Base-by-base conservation (phyloP, 208 protist genomes). In the Vickermania spadyakhi region DNA sequence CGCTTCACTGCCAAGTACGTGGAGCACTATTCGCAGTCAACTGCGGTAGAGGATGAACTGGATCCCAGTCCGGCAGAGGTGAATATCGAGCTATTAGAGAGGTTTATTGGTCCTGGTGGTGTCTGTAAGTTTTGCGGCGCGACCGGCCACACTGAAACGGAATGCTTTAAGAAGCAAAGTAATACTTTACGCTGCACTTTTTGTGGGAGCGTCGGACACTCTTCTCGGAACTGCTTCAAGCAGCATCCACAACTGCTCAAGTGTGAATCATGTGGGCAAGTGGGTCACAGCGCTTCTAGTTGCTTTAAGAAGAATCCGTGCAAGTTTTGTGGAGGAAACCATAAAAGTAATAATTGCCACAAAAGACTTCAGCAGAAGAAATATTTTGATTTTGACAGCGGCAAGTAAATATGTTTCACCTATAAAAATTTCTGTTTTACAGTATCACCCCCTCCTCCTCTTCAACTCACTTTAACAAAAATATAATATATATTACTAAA, bases 301-400 rank as follows among this genome's bases (percentile, higher is more conserved):
- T 96, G 90, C 69, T 94, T 87, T 64, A 73, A 80, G 53, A 75
- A 70, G 27, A 91, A 94, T 63, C 90, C 90, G 27, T 96, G 90
- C 64, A 90, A 75, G 52, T 73, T 89, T 61, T 96, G 90, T 59
- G 90, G 90, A n/a, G 90, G 90, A 5, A 57, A 65, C 4, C 90
- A 96, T 59, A 77, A 62, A 49, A 93, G 78, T 57, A 82, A 69
- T n/a, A 91, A 91, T 63, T 96, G 89, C 61, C 85, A 87, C 52
- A 64, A 77, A 11, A 65, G 57, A 7, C 42, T 73, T n/a, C 63
- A 58, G 25, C 31, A 66, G n/a, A 58, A 58, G 26, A 74, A 60
- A 22, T 75, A 59, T 58, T 76, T 77, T 60, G 58, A 66, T 28
- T 60, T 45, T 18, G 36, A 45, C 36, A 18, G 36, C 11, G 11